phyloP scores from a whole-genome alignment of 805 yeast species.

The Allodekkera sacchari region DNA sequence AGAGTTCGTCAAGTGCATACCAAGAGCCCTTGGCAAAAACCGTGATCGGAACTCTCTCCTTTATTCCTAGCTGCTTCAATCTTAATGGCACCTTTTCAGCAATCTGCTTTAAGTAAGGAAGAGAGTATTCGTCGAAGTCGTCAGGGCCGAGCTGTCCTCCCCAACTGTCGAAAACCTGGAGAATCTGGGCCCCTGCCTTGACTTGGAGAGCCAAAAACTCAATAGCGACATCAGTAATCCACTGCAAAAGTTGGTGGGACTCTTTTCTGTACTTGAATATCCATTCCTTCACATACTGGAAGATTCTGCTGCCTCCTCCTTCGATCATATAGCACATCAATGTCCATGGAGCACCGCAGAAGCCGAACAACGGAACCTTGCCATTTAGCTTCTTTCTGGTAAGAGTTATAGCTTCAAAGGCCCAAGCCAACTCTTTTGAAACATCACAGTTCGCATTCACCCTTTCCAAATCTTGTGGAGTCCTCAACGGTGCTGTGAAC shows the following conservation, averaged over 20 bases:
- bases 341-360: slow-evolving; percentile 98
- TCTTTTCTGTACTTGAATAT: slow-evolving; percentile 70
- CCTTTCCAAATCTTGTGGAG: slow-evolving; percentile 55
- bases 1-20: slow-evolving; percentile 85
- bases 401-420: slow-evolving; percentile 82
- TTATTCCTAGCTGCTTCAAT: slow-evolving; percentile 62
- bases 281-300: slow-evolving; percentile 89
- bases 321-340: slow-evolving; percentile 93
- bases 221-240: slow-evolving; percentile 77
- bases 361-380: slow-evolving; percentile 89
- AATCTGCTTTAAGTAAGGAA: slow-evolving; percentile 81
- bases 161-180: slow-evolving; percentile 96
- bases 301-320: slow-evolving; percentile 92
- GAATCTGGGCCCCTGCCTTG: slow-evolving; percentile 95
- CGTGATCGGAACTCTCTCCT: slow-evolving; percentile 78
- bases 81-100: slow-evolving; percentile 59
- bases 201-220: slow-evolving; percentile 94
- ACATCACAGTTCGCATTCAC: slow-evolving; percentile 58
- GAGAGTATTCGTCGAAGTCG: slow-evolving; percentile 81
- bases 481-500: slow-evolving; percentile 80
- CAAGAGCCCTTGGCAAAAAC: slow-evolving; percentile 95
- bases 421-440: slow-evolving; percentile 79
- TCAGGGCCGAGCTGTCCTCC: slow-evolving; percentile 92
- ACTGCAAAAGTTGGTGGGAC: slow-evolving; percentile 62
- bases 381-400: slow-evolving; percentile 85